Base-by-base conservation (phyloP, 2,329 filamentous ascomycete species). In the Colletotrichum kahawae region DNA sequence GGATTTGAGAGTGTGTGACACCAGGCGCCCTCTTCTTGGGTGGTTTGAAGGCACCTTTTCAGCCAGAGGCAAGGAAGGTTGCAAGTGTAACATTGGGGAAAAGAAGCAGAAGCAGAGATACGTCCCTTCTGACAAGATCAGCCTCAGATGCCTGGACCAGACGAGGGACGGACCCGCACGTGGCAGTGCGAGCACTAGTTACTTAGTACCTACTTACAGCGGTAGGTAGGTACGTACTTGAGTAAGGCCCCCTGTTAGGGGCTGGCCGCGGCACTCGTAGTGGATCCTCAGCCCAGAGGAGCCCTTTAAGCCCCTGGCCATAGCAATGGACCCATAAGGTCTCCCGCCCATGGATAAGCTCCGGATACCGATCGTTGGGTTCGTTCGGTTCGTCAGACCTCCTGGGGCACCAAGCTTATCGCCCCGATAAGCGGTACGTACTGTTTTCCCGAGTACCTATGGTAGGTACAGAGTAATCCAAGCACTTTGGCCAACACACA, bases 101-200 rank as follows among this genome's bases (percentile, higher is more conserved):
- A 60, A 13, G 57, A 31, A 31, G 57, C n/a, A 31, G 31, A 31
- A 21, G 29, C 18, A 60, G 34, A 60, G 29, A 34, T 34, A 57
- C 43, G 34, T 74, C 27, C 71, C 59, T 56, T 73, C n/a, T n/a
- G 14, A 70, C 34, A 33, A 18, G 24, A 60, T 43, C 10, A 71
- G 72, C 72, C 34, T 71, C 72, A 71, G 72, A 69, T 71, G 68
- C 29, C 38, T 57, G 36, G 24, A 59, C 34, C 24, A 48, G 65
- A 73, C 27, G 43, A 70, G 48, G 33, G 62, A 71, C 33, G 43
- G 72, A 67, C 72, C 68, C 69, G 56, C 72, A 75, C 72, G 72
- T 75, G 72, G 72, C 68, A 34, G 68, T 75, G 72, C 63, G 71
- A 12, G 34, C 36, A 18, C 54, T 48, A 24, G 14, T 8, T 56